These are phyloP conservation scores for Cubamyces sp. DNA, from an alignment of 768 basidiomycete genomes.

Conservation along the genomic window DNA sequence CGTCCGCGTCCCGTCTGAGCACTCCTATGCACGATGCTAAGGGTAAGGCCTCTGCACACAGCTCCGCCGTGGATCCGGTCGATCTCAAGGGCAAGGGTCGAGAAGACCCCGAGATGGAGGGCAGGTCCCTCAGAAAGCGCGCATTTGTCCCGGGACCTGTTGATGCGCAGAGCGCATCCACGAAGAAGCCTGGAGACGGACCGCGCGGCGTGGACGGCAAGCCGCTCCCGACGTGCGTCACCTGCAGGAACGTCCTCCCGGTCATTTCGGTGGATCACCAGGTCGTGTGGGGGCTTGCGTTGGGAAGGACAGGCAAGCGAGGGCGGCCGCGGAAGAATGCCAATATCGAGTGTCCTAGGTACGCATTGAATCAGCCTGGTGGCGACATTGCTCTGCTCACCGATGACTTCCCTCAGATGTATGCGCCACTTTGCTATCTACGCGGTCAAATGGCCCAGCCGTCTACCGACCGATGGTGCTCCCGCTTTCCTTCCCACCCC, in stretches of 20 bases:
- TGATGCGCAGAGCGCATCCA: constrained; percentile 15
- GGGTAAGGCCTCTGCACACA: constrained; percentile 26
- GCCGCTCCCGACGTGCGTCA: constrained; percentile 69
- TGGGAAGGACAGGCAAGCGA: constrained; percentile 59
- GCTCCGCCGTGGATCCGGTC: constrained; percentile 16
- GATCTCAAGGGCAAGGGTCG: constrained; percentile 21
- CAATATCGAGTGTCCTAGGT: constrained; percentile 79
- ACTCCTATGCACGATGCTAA: constrained; percentile 23
- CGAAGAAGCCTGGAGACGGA: constrained; percentile 38
- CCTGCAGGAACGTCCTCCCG: constrained; percentile 71
- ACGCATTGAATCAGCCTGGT: constrained; percentile 30
- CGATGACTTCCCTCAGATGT: constrained; percentile 50
- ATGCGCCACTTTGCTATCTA: constrained; percentile 84
- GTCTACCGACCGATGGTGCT: constrained; percentile 53
- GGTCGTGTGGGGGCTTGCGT: constrained; percentile 75
- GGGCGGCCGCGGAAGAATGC: constrained; percentile 39
- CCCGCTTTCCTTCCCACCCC: constrained; percentile 49
- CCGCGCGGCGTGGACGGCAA: constrained; percentile 68
- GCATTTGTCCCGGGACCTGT: constrained; percentile 14
- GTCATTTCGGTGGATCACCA: constrained; percentile 76
- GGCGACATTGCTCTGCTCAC: not conserved
- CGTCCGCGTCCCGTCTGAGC: constrained; percentile 21
- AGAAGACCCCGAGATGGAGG: constrained; percentile 30
- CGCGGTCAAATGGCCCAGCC: constrained; percentile 69
- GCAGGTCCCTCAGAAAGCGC: constrained; percentile 29